Conservation (phyloP, 345 rosid genomes). For the Alliaria petiolata region DNA sequence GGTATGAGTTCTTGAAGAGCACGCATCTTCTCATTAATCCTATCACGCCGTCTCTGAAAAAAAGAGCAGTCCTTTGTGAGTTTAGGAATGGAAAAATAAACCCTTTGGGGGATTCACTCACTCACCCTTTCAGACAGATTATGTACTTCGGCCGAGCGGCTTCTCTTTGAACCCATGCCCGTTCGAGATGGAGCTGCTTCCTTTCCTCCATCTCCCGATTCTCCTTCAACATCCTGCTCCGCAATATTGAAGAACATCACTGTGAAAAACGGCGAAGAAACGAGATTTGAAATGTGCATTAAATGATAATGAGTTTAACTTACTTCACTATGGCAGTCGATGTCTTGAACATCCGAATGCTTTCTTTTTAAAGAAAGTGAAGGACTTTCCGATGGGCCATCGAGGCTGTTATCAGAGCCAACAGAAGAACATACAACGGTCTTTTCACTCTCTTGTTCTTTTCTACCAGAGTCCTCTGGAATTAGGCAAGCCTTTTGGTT, state of each 20-base stretch:
- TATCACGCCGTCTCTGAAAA: slow-evolving; percentile 83
- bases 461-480: slow-evolving; percentile 37
- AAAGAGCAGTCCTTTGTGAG: background rate
- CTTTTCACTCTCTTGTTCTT: slow-evolving; percentile 50
- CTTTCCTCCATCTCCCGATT: slow-evolving; percentile 48
- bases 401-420: slow-evolving; percentile 65
- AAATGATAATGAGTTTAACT: slow-evolving; percentile 19
- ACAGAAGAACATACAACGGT: slow-evolving; percentile 67
- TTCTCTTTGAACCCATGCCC: slow-evolving; percentile 61
- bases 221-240: slow-evolving; percentile 74
- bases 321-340: slow-evolving; percentile 73
- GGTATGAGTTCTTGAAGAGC: slow-evolving; percentile 94
- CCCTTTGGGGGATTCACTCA: background rate
- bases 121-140: slow-evolving; percentile 97
- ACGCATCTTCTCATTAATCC: slow-evolving; percentile 94
- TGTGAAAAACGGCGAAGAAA: background rate
- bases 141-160: slow-evolving; percentile 94
- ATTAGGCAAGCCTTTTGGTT: slow-evolving; percentile 29
- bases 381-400: slow-evolving; percentile 53
- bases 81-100: background rate
- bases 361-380: slow-evolving; percentile 57
- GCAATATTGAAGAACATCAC: background rate
- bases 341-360: slow-evolving; percentile 50
- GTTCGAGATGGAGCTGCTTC: slow-evolving; percentile 37
- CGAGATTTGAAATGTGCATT: background rate